phyloP scores from a whole-genome alignment of 2,329 filamentous ascomycete species.

The Salinomyces thailandicus region DNA sequence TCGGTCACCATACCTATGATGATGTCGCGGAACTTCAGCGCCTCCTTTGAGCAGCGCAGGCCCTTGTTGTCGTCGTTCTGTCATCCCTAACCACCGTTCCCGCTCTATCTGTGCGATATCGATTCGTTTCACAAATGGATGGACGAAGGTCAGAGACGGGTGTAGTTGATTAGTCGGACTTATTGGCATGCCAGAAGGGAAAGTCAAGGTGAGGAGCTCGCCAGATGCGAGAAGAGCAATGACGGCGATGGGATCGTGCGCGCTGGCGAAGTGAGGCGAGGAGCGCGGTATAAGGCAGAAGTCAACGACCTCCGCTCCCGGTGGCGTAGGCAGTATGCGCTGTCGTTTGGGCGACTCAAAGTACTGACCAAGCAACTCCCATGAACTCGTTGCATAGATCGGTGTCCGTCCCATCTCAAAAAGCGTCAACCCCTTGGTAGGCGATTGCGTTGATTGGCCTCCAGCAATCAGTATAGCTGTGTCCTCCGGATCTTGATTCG shows the following conservation, averaged over 20 bases:
- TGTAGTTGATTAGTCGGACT: constrained; percentile 88
- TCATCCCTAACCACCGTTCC: constrained; percentile 77
- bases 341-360: constrained; percentile 66
- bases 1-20: constrained; percentile 69
- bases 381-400: constrained; percentile 81
- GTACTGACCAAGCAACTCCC: constrained; percentile 70
- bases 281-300: constrained; percentile 73
- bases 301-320: constrained; percentile 64
- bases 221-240: constrained; percentile 73
- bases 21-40: constrained; percentile 55
- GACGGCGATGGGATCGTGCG: constrained; percentile 81
- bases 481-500: constrained; percentile 84
- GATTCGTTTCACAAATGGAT: constrained; percentile 72
- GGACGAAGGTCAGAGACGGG: constrained; percentile 74
- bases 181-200: constrained; percentile 84
- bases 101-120: constrained; percentile 63
- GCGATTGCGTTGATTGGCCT: constrained; percentile 56
- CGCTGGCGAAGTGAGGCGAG: constrained; percentile 77
- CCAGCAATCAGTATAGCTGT: constrained; percentile 81
- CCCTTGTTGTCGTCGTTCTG: constrained; percentile 70
- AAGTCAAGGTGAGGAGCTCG: constrained; percentile 80
- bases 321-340: constrained; percentile 62
- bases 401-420: constrained; percentile 83
- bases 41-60: constrained; percentile 72
- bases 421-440: constrained; percentile 71